Evolutionary conservation across 768 basidiomycete species (phyloP), one percentile per base, ranked within the genome.

Genomic region (Termitomyces sp.): DNA sequence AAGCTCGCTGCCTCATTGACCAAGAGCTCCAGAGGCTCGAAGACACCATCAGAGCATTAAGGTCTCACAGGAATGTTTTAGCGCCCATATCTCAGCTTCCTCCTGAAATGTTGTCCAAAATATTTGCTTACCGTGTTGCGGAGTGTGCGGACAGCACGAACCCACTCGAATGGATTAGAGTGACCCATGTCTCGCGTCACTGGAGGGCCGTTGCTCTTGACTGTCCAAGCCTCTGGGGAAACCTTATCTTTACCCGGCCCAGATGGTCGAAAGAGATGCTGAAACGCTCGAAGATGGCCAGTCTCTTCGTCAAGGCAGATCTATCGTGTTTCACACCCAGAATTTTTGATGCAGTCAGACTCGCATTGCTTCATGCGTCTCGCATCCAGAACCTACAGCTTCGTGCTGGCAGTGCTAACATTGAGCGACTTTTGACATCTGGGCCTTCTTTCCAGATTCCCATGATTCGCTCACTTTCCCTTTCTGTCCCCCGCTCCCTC

Each of bases 161-260:
- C 42, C 60, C 61, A 17, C 60, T 72, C 20, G 61, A 65, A 20
- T 79, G 79, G 77, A 74, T 79, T 47, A 70, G 66, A 43, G 67
- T 78, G n/a, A 74, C 71, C 47, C 76, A 78, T 59, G 71, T 78
- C n/a, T 77, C 71, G 55, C 71, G 71, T 4, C 74, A 78, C 55
- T 83, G 81, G 80, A 77, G 82, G 31, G 63, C 73, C 0, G 74
- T 81, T 4, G 79, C 80, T 5, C 60, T 83, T 14, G 72, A 65
- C 49, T 76, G 72, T 57, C 74, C 80, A 1, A 65, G 57, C 12
- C 72, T 83, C 43, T 84, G 82, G 81, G 72, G 73, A 17, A 67
- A 66, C 49, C 69, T 75, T 29, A 66, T 73, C 2, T 75, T 79
- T 43, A 66, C 63, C 10, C 72, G 70, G 31, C 72, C 69, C 9